phyloP scores from a whole-genome alignment of 345 rosid species.

The Bruguiera parviflora region DNA sequence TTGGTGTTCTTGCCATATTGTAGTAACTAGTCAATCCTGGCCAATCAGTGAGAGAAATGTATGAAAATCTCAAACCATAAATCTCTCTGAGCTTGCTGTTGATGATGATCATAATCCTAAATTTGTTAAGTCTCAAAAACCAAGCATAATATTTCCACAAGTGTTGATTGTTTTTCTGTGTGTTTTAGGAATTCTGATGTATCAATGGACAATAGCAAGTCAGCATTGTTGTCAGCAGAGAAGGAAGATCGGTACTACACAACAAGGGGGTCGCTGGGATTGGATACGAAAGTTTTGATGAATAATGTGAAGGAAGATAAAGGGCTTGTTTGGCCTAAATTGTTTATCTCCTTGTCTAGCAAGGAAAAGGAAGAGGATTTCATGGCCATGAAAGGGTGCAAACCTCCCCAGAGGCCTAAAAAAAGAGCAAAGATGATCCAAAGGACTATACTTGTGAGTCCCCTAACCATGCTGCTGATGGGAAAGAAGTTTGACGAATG shows the following conservation, averaged over 20 bases:
- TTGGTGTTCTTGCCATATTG: neutral
- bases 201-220: constrained; percentile 42
- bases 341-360: constrained; percentile 66
- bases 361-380: constrained; percentile 98
- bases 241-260: constrained; percentile 84
- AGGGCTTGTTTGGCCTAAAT: constrained; percentile 65
- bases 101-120: neutral
- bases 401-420: constrained; percentile 89
- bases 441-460: constrained; percentile 69
- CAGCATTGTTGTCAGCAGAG: constrained; percentile 52
- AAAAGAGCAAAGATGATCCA: constrained; percentile 87
- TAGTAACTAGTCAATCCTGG: neutral
- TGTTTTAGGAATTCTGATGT: constrained; percentile 50
- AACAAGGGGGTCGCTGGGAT: constrained; percentile 73
- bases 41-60: neutral
- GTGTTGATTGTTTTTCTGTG: constrained; percentile 6
- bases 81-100: neutral
- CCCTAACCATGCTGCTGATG: neutral
- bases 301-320: constrained; percentile 63
- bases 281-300: constrained; percentile 59
- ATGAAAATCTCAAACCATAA: neutral
- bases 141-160: neutral
- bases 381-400: constrained; percentile 94
- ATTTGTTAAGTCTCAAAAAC: neutral
- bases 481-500: neutral